phyloP scores from a whole-genome alignment of 306 rosid species.

The Quillaja saponaria region DNA sequence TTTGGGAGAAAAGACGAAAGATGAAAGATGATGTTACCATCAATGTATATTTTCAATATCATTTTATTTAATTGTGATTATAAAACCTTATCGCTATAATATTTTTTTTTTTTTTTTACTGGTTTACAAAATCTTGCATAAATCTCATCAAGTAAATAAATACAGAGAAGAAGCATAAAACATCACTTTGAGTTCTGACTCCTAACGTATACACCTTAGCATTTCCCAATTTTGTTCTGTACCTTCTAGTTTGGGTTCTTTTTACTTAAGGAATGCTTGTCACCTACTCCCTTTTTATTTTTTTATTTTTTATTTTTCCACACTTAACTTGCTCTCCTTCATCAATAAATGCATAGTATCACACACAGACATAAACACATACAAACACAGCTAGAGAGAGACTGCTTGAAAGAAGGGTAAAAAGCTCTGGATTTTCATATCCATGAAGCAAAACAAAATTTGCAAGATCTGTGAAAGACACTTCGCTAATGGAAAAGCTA shows the following conservation, averaged over 20 bases:
- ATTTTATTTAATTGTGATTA: no score
- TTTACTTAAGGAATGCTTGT: constrained; percentile 37
- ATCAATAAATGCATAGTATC: neutral
- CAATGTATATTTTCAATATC: no score
- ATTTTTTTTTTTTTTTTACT: no score
- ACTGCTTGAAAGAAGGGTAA: neutral
- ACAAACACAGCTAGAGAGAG: neutral
- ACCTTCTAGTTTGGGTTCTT: constrained; percentile 37
- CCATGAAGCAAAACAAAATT: constrained; percentile 46
- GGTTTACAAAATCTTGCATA: no score
- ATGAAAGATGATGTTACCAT: no score
- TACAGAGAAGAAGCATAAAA: no score
- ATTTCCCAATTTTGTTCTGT: constrained; percentile 26
- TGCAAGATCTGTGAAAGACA: constrained; percentile 55
- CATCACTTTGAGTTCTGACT: no score
- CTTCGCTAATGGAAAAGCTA: constrained; percentile 55
- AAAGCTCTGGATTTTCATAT: neutral
- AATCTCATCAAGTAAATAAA: no score
- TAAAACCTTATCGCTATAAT: no score
- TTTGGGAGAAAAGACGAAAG: no score
- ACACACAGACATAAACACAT: neutral
- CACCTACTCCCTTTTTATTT: constrained; percentile 38
- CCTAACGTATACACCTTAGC: constrained; percentile 7
- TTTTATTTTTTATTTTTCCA: constrained; percentile 20
- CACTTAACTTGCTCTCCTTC: constrained; percentile 2